These are phyloP conservation scores for Coemansia sp. DNA, from an alignment of 192 early-diverging fungal species.

Conservation along the genomic window DNA sequence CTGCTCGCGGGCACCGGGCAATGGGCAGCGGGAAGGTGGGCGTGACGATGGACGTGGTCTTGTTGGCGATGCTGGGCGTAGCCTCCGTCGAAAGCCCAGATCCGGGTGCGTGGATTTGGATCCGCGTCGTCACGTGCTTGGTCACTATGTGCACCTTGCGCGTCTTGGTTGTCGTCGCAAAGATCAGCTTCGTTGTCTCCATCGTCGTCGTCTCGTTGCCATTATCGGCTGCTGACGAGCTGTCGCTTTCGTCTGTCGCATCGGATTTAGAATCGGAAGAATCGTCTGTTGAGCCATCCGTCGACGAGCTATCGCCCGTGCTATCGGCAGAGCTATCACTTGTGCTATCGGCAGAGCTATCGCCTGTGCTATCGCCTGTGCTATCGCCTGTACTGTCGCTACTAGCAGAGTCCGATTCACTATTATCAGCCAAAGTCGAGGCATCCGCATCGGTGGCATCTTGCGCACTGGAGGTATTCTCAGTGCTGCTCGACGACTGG, in stretches of 20 bases:
- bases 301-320: not conserved
- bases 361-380: not conserved
- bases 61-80: conserved; percentile 22
- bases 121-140: conserved; percentile 28
- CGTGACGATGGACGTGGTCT: conserved; percentile 41
- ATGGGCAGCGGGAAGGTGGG: conserved; percentile 51
- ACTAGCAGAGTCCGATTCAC: not conserved
- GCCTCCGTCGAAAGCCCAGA: not conserved
- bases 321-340: not conserved
- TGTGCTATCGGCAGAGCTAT: not conserved
- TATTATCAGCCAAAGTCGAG: not conserved
- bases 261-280: not conserved
- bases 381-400: not conserved
- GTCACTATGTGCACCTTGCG: conserved; percentile 39
- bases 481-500: conserved; percentile 8
- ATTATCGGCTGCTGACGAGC: conserved; percentile 4
- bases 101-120: conserved; percentile 1
- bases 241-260: conserved; percentile 1
- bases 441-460: not conserved
- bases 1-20: conserved; percentile 40
- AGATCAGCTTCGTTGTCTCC: conserved; percentile 43
- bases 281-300: not conserved
- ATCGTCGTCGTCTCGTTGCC: conserved; percentile 44
- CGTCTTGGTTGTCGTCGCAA: conserved; percentile 31
- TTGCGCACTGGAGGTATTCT: conserved; percentile 6